Percentiles rank a stretch among this genome's conserved stretches.
Evolutionary conservation across 768 basidiomycete genomes (phyloP).

Genomic region (Leccinum variicolor): DNA sequence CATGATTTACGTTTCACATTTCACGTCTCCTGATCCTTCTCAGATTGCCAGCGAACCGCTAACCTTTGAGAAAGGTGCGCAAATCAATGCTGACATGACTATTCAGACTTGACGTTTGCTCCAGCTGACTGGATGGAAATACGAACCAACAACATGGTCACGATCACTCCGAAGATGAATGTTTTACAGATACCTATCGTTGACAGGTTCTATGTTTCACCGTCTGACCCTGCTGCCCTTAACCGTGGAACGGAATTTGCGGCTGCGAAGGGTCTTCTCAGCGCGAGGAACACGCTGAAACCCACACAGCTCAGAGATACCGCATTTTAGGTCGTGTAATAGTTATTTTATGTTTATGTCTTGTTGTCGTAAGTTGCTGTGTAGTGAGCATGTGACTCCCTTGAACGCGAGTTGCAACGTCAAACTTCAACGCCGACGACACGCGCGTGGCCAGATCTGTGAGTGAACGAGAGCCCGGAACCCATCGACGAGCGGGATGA

Average conservation of each 20-base stretch:
- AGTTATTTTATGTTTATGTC: constrained; percentile 1
- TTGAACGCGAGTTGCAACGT: neutral
- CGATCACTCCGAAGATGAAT: constrained; percentile 96
- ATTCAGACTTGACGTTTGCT: neutral
- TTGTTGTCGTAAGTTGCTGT: neutral
- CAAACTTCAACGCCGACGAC: neutral
- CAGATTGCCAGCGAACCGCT: constrained; percentile 90
- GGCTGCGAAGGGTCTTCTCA: constrained; percentile 80
- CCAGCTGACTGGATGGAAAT: constrained; percentile 98
- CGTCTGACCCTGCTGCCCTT: constrained; percentile 71
- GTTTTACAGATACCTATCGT: constrained; percentile 90
- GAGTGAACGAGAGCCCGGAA: constrained; percentile 2
- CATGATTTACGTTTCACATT: constrained; percentile 2
- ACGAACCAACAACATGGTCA: constrained; percentile 91
- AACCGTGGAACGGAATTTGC: constrained; percentile 80
- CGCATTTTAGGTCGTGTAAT: constrained; percentile 13
- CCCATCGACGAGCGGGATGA: constrained; percentile 29
- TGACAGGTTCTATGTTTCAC: constrained; percentile 89
- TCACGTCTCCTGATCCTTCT: constrained; percentile 5
- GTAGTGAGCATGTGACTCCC: constrained; percentile 7
- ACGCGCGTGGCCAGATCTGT: neutral
- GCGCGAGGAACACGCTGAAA: constrained; percentile 44
- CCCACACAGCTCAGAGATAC: constrained; percentile 20
- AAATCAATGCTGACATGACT: neutral
- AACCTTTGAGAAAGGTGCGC: constrained; percentile 88